These are phyloP conservation scores for Hymenoscyphus linearis DNA, from an alignment of 2,329 filamentous ascomycete species.

Conservation along the genomic window DNA sequence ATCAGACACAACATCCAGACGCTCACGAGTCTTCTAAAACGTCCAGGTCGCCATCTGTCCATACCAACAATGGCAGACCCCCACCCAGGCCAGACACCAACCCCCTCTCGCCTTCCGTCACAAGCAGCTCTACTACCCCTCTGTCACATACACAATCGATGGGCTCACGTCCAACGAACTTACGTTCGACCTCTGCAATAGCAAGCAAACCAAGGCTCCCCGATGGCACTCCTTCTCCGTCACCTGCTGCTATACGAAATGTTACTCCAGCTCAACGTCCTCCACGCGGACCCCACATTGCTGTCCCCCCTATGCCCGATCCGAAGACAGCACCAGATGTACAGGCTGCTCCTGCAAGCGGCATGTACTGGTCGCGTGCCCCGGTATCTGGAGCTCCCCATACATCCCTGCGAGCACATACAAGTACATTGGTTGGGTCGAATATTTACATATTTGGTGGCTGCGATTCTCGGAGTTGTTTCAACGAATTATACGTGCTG, in stretches of 20 bases:
- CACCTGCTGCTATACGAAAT: conserved; percentile 18
- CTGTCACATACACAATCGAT: conserved; percentile 7
- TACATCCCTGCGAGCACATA: conserved; percentile 60
- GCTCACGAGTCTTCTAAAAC: conserved; percentile 20
- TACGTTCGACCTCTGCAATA: conserved; percentile 44
- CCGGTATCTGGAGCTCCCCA: conserved; percentile 58
- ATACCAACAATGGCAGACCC: conserved; percentile 13
- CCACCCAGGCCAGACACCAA: conserved; percentile 16
- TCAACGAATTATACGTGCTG: conserved; percentile 64
- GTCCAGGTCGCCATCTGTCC: conserved; percentile 18
- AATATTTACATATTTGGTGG: conserved; percentile 66
- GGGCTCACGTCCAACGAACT: conserved; percentile 36
- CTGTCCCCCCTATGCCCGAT: conserved; percentile 54
- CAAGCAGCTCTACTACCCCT: conserved; percentile 14
- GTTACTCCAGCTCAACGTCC: conserved; percentile 21
- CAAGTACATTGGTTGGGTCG: conserved; percentile 59
- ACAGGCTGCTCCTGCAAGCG: conserved; percentile 57
- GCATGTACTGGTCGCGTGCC: conserved; percentile 68
- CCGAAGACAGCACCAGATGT: conserved; percentile 54
- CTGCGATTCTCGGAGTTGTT: conserved; percentile 61
- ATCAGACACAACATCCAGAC: conserved; percentile 21
- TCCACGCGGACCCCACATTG: conserved; percentile 36
- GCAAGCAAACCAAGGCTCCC: conserved; percentile 23
- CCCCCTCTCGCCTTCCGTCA: conserved; percentile 18
- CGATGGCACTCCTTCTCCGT: conserved; percentile 20